Conservation (phyloP, 305 asterid genomes). For the Coffea humblotiana region DNA sequence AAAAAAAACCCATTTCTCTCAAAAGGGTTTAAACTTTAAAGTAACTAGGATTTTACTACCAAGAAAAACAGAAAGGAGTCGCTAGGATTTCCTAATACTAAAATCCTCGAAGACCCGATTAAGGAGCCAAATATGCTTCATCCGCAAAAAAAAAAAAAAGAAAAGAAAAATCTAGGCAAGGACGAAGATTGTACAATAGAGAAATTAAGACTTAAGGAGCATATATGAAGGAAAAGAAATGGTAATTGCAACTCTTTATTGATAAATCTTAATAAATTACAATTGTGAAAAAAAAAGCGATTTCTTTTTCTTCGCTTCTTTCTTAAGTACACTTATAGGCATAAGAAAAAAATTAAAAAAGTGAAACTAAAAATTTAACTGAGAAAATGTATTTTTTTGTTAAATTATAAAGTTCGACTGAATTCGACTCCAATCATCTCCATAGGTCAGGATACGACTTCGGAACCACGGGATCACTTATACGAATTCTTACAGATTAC, state of each 20-base stretch:
- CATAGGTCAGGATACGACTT: no score
- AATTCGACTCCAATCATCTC: no score
- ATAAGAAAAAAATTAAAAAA: background rate
- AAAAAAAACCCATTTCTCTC: background rate
- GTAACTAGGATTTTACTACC: background rate
- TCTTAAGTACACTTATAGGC: background rate
- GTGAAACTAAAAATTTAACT: background rate
- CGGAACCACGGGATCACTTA: no score
- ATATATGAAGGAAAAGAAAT: no score
- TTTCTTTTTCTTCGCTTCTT: slow-evolving; percentile 8
- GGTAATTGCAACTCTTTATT: background rate
- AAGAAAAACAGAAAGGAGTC: background rate
- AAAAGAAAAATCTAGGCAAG: background rate
- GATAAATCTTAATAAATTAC: slow-evolving; percentile 14
- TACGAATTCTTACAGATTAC: no score
- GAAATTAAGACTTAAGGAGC: background rate
- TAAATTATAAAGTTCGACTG: no score
- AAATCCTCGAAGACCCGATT: background rate
- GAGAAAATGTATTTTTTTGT: no score
- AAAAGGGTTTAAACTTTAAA: background rate
- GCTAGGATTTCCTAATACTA: background rate
- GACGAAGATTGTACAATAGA: background rate
- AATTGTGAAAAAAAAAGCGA: slow-evolving; percentile 2
- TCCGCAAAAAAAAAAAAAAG: background rate
- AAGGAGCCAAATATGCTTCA: background rate